A percentile compares a stretch with the other conserved stretches of the same genome.
phyloP scores from a whole-genome alignment of 2,329 filamentous ascomycete species.

The Botrytis paeoniae region DNA sequence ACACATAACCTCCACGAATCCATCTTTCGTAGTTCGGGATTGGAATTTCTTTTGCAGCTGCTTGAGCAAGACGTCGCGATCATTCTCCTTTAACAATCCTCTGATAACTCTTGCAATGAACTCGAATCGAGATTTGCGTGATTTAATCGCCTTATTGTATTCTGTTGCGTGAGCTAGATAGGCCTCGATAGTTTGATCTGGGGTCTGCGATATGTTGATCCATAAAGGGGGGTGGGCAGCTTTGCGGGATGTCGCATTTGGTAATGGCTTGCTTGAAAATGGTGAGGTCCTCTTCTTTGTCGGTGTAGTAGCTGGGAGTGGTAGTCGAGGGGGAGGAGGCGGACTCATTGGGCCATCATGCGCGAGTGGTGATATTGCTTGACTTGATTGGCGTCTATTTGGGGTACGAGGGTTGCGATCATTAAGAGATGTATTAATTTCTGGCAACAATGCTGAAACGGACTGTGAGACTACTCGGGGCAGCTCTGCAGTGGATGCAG shows the following conservation, averaged over 20 bases:
- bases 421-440: background rate
- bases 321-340: background rate
- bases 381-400: background rate
- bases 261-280: background rate
- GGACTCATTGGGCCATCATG: background rate
- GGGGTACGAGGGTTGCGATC: background rate
- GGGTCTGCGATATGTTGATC: slow-evolving; percentile 5
- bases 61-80: background rate
- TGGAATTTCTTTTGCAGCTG: background rate
- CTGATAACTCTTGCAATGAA: slow-evolving; percentile 13
- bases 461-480: too few relatives aligned
- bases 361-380: background rate
- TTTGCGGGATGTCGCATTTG: background rate
- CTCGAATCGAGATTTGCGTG: background rate
- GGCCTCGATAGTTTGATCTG: background rate
- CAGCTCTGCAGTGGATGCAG: background rate
- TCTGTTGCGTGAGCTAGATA: background rate
- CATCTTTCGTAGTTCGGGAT: slow-evolving; percentile 7
- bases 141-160: background rate
- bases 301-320: background rate
- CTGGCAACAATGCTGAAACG: background rate
- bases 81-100: background rate
- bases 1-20: slow-evolving; percentile 11
- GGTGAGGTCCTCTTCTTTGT: background rate
- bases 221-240: background rate